phyloP scores from a whole-genome alignment of 164 flowering plant genomes.

The Dillenia suffruticosa region DNA sequence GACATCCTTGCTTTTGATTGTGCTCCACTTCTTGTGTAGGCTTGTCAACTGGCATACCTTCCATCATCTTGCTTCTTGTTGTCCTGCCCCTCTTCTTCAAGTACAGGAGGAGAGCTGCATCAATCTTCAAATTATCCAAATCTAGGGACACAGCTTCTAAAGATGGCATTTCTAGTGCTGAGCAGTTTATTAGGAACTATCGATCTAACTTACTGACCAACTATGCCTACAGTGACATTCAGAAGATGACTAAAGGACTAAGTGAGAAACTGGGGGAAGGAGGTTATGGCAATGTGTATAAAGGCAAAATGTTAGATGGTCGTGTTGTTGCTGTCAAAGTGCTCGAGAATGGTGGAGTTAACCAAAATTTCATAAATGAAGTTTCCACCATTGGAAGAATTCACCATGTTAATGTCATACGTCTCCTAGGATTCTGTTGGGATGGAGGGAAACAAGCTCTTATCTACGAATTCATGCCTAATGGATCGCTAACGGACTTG shows the following conservation, averaged over 20 bases:
- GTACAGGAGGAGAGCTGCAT: not conserved
- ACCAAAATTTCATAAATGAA: slow-evolving; percentile 18
- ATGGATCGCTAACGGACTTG: slow-evolving; percentile 18
- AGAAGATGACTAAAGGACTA: slow-evolving; percentile 11
- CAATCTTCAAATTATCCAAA: not conserved
- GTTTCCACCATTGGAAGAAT: slow-evolving; percentile 16
- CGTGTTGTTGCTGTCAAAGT: slow-evolving; percentile 15
- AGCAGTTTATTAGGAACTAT: slow-evolving; percentile 11
- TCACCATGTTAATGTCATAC: slow-evolving; percentile 20
- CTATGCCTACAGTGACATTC: slow-evolving; percentile 10
- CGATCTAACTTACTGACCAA: slow-evolving; percentile 5
- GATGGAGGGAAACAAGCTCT: slow-evolving; percentile 9
- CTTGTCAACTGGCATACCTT: too few species aligned
- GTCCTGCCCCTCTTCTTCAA: slow-evolving; percentile 1
- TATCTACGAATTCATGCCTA: slow-evolving; percentile 19
- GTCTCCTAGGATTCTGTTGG: slow-evolving; percentile 15
- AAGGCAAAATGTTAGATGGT: slow-evolving; percentile 15
- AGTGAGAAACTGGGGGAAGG: slow-evolving; percentile 15
- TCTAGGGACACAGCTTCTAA: not conserved
- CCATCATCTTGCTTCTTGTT: not conserved
- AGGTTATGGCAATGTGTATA: slow-evolving; percentile 18
- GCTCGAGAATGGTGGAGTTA: slow-evolving; percentile 7
- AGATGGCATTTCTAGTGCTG: not conserved
- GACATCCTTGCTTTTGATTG: too few species aligned
- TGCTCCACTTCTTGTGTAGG: too few species aligned